Percentiles rank a stretch among this genome's conserved stretches.
phyloP scores from a whole-genome alignment of 2,329 filamentous ascomycete genomes.

The Purpureocillium takamizusanense region DNA sequence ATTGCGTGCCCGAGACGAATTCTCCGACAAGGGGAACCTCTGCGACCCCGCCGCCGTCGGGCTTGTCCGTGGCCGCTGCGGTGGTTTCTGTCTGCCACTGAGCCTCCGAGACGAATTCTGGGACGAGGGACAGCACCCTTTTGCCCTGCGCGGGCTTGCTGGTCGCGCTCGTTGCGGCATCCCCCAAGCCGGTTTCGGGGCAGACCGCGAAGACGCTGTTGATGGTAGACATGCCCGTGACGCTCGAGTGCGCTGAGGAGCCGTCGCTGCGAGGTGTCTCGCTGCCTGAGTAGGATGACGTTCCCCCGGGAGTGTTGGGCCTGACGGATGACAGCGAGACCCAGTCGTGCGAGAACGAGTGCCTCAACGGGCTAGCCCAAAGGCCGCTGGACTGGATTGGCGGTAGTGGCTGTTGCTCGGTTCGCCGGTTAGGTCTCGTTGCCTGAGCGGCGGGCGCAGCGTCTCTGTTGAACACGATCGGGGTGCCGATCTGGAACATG shows the following conservation, averaged over 20 bases:
- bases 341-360: slow-evolving; percentile 5
- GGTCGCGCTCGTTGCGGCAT: not conserved
- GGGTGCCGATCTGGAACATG: no score
- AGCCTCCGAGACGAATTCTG: no score
- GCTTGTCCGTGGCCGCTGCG: no score
- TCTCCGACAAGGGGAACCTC: not conserved
- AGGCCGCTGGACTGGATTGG: not conserved
- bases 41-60: no score
- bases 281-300: slow-evolving; percentile 6
- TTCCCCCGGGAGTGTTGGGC: slow-evolving; percentile 2
- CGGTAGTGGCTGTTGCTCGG: not conserved
- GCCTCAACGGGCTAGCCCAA: not conserved
- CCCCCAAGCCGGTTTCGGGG: not conserved
- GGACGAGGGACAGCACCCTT: no score
- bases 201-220: slow-evolving; percentile 2
- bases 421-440: no score
- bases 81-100: no score
- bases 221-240: slow-evolving; percentile 6
- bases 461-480: no score
- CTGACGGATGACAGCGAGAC: slow-evolving; percentile 5
- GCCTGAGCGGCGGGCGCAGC: no score
- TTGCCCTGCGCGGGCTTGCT: not conserved
- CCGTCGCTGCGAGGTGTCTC: slow-evolving; percentile 9
- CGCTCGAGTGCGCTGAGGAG: slow-evolving; percentile 4
- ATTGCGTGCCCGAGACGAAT: not conserved